Evolutionary conservation across 495 filamentous ascomycete species (phyloP), one percentile per base, ranked within the genome.

Genomic region (Penicillium arizonense): DNA sequence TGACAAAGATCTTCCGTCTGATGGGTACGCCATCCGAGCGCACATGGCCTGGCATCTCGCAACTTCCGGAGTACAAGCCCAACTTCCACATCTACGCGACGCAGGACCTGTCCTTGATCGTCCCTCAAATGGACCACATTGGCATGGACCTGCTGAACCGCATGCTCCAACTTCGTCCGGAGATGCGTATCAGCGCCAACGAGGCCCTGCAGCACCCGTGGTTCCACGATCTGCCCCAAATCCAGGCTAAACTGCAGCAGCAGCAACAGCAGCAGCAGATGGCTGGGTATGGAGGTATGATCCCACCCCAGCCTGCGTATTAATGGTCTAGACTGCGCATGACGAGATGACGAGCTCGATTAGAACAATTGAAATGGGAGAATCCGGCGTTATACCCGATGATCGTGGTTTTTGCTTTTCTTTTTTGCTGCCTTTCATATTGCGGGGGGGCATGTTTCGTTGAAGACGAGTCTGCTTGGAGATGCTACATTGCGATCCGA

Each of bases 71-170:
- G 68, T 97, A 97, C 80, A 95, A 96, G 75, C 79, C 85, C 24
- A 93, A 84, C 44, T 95, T 93, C 77, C 93, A 93, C 56, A 86
- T 96, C 63, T 98, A 91, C 64, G 87, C 90, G n/a, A 97, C 95
- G 3, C 92, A 96, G 68, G 89, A 94, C 59, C 76, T 97, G 34
- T 75, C 87, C 16, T 77, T 83, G 44, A 94, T 97, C 53, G 72
- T 98, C 23, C 93, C 91, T 0, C 90, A 95, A 66, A 89, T 98
- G 58, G 94, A 98, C 59, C 82, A 81, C 5, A 60, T 87, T 35
- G 94, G 93, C 2, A 79, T 98, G 65, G 90, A 96, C 62, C 75
- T 98, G 30, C 73, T 98, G 51, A 84, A 85, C 59, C 78, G 86
- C 21, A 96, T 97, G 94, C 80, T 98, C 32, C 92, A 97, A 61